Evolutionary conservation across 169 alveolate genomes (phyloP), one percentile per base, ranked within the genome.

Genomic region (Cryptosporidium baileyi): DNA sequence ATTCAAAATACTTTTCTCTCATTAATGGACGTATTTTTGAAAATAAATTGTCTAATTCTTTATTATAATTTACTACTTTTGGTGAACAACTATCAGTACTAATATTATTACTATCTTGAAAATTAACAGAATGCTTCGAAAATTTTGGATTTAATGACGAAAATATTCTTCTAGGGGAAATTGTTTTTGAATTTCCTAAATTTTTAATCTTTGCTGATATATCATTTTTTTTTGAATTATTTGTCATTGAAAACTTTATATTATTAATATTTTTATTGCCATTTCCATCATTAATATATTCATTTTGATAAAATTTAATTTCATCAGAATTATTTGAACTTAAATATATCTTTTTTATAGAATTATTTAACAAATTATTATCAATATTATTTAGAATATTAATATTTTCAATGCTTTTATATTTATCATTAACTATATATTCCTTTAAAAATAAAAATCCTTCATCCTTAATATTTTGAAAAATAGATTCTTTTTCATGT

Each of bases 321-420:
- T 65, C 81, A 19, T 65, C 81, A 11, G 81, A 65, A 28, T 45
- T 24, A 2, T 65, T 65, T 47, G 81, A 65, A 51, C 81, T 65
- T 65, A 65, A 51, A 47, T 41, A 62, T 17, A 17, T 3, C 8
- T 62, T 44, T 13, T 41, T 38, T 24, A 24, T 49, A 22, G 60
- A 62, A 62, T 62, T 41, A 41, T 43, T 43, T 34, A 62, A 9
- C 41, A 62, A 41, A 40, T 40, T 40, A 9, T 38, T 24, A 22
- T 62, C 26, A n/a, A 30, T 43, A 22, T 22, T 24, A 57, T 57
- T 28, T n/a, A 5, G n/a, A n/a, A 30, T 43, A 57, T 61, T 61
- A n/a, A n/a, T n/a, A 28, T 57, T 17, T 17, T 57, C 43, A 7
- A 0, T 13, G n/a, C 63, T 57, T 57, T 57, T 30, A 7, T 57